Conservation (phyloP, 2,329 filamentous ascomycete species). For the Botrytis hyacinthi region DNA sequence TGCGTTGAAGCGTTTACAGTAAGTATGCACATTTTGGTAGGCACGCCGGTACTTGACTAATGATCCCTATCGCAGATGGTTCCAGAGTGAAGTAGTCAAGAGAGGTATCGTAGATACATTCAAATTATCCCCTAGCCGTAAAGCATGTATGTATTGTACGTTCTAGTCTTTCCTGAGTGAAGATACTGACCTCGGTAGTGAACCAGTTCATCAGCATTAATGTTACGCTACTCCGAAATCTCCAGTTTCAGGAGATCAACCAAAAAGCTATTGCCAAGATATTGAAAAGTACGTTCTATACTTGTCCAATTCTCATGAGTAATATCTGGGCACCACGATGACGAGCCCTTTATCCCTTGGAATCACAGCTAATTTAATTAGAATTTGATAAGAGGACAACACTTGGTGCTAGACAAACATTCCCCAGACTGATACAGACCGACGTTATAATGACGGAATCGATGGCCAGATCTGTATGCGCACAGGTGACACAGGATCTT, state of each 20-base stretch:
- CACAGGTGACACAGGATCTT: conserved; percentile 69
- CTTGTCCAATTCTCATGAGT: not conserved
- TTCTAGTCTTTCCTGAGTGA: conserved; percentile 56
- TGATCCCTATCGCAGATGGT: conserved; percentile 46
- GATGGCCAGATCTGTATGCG: conserved; percentile 73
- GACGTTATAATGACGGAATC: conserved; percentile 61
- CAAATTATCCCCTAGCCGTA: conserved; percentile 62
- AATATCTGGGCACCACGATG: not conserved
- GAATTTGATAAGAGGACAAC: conserved; percentile 86
- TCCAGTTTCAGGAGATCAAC: conserved; percentile 85
- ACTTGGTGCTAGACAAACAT: conserved; percentile 63
- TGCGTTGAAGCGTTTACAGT: conserved; percentile 61
- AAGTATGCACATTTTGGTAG: not conserved
- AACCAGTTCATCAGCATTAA: conserved; percentile 70
- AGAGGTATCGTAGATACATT: conserved; percentile 59
- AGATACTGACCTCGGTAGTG: conserved; percentile 6
- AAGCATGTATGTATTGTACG: conserved; percentile 42
- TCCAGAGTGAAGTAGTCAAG: conserved; percentile 64
- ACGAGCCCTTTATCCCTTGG: too few species aligned
- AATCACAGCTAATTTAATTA: conserved; percentile 38
- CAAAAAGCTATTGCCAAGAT: conserved; percentile 76
- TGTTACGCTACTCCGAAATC: conserved; percentile 68
- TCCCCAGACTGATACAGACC: conserved; percentile 58
- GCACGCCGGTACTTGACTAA: not conserved
- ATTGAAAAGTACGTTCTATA: conserved; percentile 64